Conservation (phyloP, 331 rosid genomes). For the Dryas integrifolia region DNA sequence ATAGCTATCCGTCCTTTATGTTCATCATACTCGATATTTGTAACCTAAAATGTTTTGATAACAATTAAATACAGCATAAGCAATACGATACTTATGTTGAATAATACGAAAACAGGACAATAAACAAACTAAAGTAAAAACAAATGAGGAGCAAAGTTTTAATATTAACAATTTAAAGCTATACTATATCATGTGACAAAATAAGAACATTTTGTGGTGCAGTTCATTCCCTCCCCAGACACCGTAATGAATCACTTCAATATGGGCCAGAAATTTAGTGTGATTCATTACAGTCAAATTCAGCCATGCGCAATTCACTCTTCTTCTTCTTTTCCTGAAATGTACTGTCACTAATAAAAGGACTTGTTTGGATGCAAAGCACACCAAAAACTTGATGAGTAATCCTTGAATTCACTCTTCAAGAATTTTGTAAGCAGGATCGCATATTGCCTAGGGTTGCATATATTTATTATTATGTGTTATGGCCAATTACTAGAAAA, state of each 20-base stretch:
- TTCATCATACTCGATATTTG: slow-evolving; percentile 89
- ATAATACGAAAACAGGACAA: not conserved
- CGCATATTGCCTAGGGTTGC: not conserved
- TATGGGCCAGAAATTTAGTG: not conserved
- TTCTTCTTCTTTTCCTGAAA: slow-evolving; percentile 2
- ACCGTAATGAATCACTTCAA: not conserved
- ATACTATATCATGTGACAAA: not conserved
- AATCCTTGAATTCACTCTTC: not conserved
- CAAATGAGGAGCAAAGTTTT: not conserved
- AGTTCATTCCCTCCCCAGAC: not conserved
- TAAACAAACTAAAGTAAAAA: not conserved
- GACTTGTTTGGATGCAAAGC: not conserved
- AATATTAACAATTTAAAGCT: not conserved
- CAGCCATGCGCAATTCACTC: not conserved
- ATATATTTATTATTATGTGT: not conserved
- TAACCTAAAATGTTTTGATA: slow-evolving; percentile 43
- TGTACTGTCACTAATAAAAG: not conserved
- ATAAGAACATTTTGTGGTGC: not conserved
- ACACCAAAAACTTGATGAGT: not conserved
- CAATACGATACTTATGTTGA: not conserved
- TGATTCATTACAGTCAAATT: not conserved
- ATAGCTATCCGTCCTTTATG: slow-evolving; percentile 98
- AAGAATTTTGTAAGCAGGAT: not conserved
- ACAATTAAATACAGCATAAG: slow-evolving; percentile 4
- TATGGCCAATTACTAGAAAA: not conserved